Evolutionary conservation across 1,284 basidiomycete species (phyloP).

Genomic region (Cryptococcus sp.): DNA sequence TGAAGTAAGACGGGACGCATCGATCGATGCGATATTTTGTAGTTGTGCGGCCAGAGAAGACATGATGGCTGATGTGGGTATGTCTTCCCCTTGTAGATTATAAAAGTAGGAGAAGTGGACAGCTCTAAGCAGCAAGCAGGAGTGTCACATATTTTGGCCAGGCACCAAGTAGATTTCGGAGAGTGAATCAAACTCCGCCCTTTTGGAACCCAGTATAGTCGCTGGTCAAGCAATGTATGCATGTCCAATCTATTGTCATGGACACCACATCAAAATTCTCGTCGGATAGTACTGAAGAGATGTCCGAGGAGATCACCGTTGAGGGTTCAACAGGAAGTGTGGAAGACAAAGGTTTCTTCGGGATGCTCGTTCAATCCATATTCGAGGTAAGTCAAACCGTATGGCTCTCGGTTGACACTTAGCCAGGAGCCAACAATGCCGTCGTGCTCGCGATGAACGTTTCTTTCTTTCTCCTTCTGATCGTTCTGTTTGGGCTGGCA

Average conservation of each 20-base stretch:
- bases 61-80: slow-evolving; percentile 47
- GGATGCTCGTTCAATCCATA: slow-evolving; percentile 36
- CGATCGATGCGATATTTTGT: slow-evolving; percentile 72
- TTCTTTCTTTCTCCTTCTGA: slow-evolving; percentile 43
- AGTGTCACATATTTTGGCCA: too few species aligned
- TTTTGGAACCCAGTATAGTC: too few species aligned
- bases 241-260: too few species aligned
- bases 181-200: too few species aligned
- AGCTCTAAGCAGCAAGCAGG: too few species aligned
- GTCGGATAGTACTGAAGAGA: too few species aligned
- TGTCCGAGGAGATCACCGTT: too few species aligned
- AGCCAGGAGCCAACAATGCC: slow-evolving; percentile 1
- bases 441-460: slow-evolving; percentile 42
- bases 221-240: too few species aligned
- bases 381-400: slow-evolving; percentile 37
- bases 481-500: slow-evolving; percentile 39
- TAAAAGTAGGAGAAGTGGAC: neutral
- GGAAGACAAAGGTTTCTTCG: slow-evolving; percentile 30
- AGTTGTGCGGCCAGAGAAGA: slow-evolving; percentile 82
- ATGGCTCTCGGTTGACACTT: neutral
- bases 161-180: too few species aligned
- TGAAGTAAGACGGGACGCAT: slow-evolving; percentile 68
- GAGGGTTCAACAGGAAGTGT: too few species aligned
- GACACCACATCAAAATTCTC: too few species aligned
- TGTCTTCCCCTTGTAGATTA: neutral